A percentile compares a stretch with the other conserved stretches of the same genome.
Conservation (phyloP, 139 green algal genomes). For the Ettlia oleoabundans region DNA sequence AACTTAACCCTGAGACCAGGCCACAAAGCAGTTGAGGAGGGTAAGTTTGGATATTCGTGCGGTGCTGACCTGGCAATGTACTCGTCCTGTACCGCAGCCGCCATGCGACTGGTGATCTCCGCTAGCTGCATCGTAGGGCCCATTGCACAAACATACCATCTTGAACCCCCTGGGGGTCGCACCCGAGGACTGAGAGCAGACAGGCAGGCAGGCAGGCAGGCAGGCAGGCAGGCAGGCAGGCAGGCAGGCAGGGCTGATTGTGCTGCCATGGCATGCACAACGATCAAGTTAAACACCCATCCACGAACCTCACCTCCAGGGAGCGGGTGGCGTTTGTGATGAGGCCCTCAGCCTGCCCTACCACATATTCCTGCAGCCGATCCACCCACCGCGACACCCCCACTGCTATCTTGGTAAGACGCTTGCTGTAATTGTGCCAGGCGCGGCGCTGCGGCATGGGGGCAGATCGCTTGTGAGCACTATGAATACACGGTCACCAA, state of each 20-base stretch:
- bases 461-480: too few species aligned
- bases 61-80: conserved; percentile 34
- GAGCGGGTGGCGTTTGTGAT: not conserved
- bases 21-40: too few species aligned
- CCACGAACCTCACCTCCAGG: conserved; percentile 1
- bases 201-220: not conserved
- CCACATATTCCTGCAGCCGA: conserved; percentile 13
- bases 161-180: too few species aligned
- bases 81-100: conserved; percentile 28
- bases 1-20: too few species aligned
- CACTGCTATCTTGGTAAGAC: conserved; percentile 13
- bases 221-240: not conserved
- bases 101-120: conserved; percentile 28
- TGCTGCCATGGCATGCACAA: too few species aligned
- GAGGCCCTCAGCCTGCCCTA: not conserved
- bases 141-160: too few species aligned
- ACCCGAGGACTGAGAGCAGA: too few species aligned
- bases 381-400: conserved; percentile 17
- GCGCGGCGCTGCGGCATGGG: conserved; percentile 16
- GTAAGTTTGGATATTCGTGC: too few species aligned
- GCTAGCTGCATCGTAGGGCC: conserved; percentile 8
- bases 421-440: conserved; percentile 28
- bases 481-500: not conserved
- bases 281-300: not conserved
- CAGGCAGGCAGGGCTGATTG: not conserved